phyloP scores from a whole-genome alignment of 768 basidiomycete species.

The Strobilomyces echinocephalus region DNA sequence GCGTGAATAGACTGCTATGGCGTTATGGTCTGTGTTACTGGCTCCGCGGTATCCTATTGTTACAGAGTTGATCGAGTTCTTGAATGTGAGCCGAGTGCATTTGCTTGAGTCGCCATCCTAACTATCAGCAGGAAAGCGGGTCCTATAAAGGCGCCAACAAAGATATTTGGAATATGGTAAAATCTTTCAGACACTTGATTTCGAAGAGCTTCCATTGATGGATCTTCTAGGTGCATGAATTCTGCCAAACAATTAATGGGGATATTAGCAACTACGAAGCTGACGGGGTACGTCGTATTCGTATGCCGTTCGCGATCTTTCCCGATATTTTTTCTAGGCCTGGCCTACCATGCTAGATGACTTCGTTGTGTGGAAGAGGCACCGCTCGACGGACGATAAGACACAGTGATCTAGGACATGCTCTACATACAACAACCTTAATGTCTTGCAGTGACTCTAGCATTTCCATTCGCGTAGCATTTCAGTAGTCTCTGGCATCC shows the following conservation, averaged over 20 bases:
- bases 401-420: slow-evolving; percentile 9
- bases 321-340: slow-evolving; percentile 41
- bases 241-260: slow-evolving; percentile 57
- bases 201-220: neutral
- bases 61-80: slow-evolving; percentile 60
- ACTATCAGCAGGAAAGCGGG: slow-evolving; percentile 36
- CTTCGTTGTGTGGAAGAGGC: slow-evolving; percentile 65
- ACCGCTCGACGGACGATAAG: neutral
- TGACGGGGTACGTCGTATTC: slow-evolving; percentile 56
- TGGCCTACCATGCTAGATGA: slow-evolving; percentile 83
- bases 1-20: slow-evolving; percentile 52
- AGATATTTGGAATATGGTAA: slow-evolving; percentile 82
- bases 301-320: neutral
- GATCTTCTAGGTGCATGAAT: slow-evolving; percentile 61
- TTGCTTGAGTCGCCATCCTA: neutral
- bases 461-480: slow-evolving; percentile 7
- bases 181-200: slow-evolving; percentile 6
- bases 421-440: slow-evolving; percentile 13
- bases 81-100: slow-evolving; percentile 43
- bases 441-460: slow-evolving; percentile 12
- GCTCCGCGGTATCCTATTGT: slow-evolving; percentile 63
- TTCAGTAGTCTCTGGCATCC: neutral
- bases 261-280: slow-evolving; percentile 65
- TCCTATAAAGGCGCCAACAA: slow-evolving; percentile 77
- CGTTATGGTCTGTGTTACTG: slow-evolving; percentile 74